phyloP scores from a whole-genome alignment of 768 basidiomycete species.

The Amanita thiersii region DNA sequence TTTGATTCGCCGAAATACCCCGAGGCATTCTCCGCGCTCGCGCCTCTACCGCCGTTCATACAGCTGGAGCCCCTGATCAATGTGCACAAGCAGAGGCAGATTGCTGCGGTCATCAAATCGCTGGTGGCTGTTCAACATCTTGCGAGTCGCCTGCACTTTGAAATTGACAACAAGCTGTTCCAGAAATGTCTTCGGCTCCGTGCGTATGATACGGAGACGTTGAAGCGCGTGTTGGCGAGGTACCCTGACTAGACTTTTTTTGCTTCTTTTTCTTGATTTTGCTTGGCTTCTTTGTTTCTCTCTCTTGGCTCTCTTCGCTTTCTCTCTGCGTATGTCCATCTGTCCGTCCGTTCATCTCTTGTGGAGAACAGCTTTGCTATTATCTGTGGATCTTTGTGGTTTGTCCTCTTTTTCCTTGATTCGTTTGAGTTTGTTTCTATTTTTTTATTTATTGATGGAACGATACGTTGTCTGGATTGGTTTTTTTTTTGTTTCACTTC shows the following conservation, averaged over 20 bases:
- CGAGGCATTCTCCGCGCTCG: slow-evolving; percentile 69
- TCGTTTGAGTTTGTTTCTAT: too few relatives aligned
- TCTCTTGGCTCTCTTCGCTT: too few relatives aligned
- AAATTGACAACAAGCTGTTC: slow-evolving; percentile 69
- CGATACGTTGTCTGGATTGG: too few relatives aligned
- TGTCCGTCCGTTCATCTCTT: too few relatives aligned
- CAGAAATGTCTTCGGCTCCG: slow-evolving; percentile 67
- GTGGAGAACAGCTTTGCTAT: too few relatives aligned
- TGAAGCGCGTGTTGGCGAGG: slow-evolving; percentile 36
- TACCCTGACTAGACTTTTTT: slow-evolving; percentile 15
- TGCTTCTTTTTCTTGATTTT: too few relatives aligned
- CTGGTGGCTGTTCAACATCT: slow-evolving; percentile 80
- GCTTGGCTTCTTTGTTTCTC: too few relatives aligned
- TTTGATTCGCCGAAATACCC: slow-evolving; percentile 68
- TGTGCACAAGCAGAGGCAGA: slow-evolving; percentile 80
- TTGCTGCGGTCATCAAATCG: slow-evolving; percentile 73
- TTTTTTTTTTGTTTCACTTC: too few relatives aligned
- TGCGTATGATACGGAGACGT: slow-evolving; percentile 47
- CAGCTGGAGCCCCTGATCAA: slow-evolving; percentile 82
- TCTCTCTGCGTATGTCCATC: too few relatives aligned
- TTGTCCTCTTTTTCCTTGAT: too few relatives aligned
- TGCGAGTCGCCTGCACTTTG: slow-evolving; percentile 62
- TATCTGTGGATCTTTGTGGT: too few relatives aligned
- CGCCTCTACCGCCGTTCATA: slow-evolving; percentile 67
- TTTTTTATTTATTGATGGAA: too few relatives aligned